Conservation (phyloP, 352 stramenopile genomes). For the Phytophthora europaea region DNA sequence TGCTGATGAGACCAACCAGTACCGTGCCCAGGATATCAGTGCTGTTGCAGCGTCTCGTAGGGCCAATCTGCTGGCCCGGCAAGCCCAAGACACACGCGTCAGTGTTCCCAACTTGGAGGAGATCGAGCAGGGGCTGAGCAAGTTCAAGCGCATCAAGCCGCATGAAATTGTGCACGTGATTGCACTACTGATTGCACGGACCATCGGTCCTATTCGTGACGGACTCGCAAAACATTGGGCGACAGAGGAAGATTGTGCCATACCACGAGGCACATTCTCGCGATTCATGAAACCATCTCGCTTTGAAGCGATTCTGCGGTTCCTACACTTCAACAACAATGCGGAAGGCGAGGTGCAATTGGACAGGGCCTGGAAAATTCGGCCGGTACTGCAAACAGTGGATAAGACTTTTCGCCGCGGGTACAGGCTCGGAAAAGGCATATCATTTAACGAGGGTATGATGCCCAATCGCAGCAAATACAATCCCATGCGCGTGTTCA, state of each 20-base stretch:
- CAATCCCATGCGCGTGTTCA: constrained; percentile 34
- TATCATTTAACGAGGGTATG: constrained; percentile 37
- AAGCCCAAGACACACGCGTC: constrained; percentile 7
- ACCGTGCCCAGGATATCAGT: constrained; percentile 9
- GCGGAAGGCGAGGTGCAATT: background rate
- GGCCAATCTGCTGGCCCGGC: background rate
- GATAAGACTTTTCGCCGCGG: constrained; percentile 33
- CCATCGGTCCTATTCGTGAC: constrained; percentile 9
- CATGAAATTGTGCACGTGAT: constrained; percentile 27
- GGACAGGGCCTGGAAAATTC: constrained; percentile 13
- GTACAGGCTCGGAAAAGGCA: constrained; percentile 18
- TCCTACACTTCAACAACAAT: constrained; percentile 37
- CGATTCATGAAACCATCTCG: constrained; percentile 26
- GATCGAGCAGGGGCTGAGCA: constrained; percentile 9
- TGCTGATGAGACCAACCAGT: constrained; percentile 22
- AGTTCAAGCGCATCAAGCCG: constrained; percentile 19
- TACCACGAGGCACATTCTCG: constrained; percentile 25
- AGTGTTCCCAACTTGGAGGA: constrained; percentile 13
- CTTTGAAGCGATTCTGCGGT: constrained; percentile 26
- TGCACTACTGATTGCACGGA: constrained; percentile 16
- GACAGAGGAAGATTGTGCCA: constrained; percentile 10
- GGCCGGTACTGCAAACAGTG: constrained; percentile 19
- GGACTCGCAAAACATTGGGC: constrained; percentile 18
- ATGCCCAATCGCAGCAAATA: constrained; percentile 25
- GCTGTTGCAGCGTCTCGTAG: background rate